Evolutionary conservation across 371 early-diverging fungal species (phyloP), one percentile per base, ranked within the genome.

Genomic region (Mortierella sp.): DNA sequence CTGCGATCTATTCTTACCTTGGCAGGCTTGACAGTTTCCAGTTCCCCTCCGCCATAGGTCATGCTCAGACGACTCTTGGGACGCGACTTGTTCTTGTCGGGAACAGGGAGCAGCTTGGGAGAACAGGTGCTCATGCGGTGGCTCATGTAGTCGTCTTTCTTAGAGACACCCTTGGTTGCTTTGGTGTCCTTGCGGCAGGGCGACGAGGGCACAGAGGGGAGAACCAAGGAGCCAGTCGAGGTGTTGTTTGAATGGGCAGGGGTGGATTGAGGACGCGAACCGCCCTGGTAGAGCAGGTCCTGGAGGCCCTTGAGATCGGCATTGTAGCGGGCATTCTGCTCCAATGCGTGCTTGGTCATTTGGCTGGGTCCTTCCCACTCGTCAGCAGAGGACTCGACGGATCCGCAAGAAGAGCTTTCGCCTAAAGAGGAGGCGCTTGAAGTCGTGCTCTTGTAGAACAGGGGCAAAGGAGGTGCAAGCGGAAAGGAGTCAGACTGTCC

Each of bases 121-220:
- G 84, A 78, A 53, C 57, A 74, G 53, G 43, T 54, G 70, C 84
- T 84, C 77, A 79, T 78, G 50, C 81, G 86, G 76, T 86, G 86
- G 69, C 79, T 81, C 82, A 81, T 81, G 44, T 86, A 86, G 40
- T 86, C 82, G 28, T 86, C 82, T 69, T 81, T 86, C 70, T 86
- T 86, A 9, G 79, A 79, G 3, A 59, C 5, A 16, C 50, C 19
- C 34, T 79, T 80, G 72, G 34, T 21, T 3, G 64, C 2, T 61
- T 75, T 80, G 61, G 55, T 59, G 34, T 76, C 83, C 50, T 51
- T 82, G 44, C 54, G 48, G 34, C 44, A 57, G 13, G 75, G 43
- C 24, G 71, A 31, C 16, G 77, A 34, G 3, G 61, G 51, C 1
- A 43, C 55, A 9, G 76, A 69, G 28, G 73, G 51, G 71, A 74